These are phyloP conservation scores for Beauveria rudraprayagi DNA, from an alignment of 2,329 filamentous ascomycete species.

Conservation along the genomic window DNA sequence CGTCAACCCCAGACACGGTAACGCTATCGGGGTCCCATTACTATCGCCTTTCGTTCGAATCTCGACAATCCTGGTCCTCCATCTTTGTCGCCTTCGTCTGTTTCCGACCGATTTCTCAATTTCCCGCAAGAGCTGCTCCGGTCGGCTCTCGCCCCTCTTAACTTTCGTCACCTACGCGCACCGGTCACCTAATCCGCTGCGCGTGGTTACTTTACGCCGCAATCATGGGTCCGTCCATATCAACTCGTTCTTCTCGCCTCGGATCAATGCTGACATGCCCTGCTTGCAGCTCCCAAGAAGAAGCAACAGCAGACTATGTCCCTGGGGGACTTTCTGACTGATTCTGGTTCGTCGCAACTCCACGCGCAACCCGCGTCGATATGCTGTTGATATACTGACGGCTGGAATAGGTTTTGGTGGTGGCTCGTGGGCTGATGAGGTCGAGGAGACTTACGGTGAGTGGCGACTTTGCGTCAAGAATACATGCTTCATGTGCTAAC, in stretches of 20 bases:
- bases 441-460: conserved; percentile 78
- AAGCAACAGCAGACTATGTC: conserved; percentile 94
- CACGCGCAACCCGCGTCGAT: conserved; percentile 8
- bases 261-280: conserved; percentile 12
- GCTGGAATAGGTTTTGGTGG: conserved; percentile 41
- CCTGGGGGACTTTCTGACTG: conserved; percentile 89
- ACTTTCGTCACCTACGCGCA: conserved; percentile 28
- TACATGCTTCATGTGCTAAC: conserved; percentile 19
- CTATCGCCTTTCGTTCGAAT: conserved; percentile 18
- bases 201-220: conserved; percentile 41
- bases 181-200: conserved; percentile 35
- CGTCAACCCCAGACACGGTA: conserved; percentile 35
- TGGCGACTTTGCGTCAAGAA: background rate
- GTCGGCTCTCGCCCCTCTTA: conserved; percentile 15
- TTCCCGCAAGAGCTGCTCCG: conserved; percentile 8
- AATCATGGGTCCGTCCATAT: conserved; percentile 49
- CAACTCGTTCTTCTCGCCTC: conserved; percentile 4
- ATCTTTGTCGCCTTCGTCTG: conserved; percentile 5
- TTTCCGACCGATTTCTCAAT: conserved; percentile 10
- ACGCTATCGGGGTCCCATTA: conserved; percentile 29
- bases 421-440: conserved; percentile 96
- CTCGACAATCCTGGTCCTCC: conserved; percentile 15
- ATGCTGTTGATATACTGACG: conserved; percentile 22
- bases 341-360: conserved; percentile 62
- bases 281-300: conserved; percentile 72